Conservation (phyloP, 805 yeast species). For the Candida gorgasii region DNA sequence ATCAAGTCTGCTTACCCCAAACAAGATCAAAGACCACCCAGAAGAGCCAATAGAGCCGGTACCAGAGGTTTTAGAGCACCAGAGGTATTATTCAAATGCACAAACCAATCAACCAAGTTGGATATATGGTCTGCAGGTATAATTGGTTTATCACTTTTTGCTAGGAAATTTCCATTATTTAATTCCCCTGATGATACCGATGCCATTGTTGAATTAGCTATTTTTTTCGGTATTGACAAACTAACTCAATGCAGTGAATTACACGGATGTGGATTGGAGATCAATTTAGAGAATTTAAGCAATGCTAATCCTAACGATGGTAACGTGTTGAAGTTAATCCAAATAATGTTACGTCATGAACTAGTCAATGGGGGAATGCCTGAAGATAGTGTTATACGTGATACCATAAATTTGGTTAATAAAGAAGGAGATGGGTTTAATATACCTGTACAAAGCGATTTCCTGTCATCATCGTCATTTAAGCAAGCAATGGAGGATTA, state of each 20-base stretch:
- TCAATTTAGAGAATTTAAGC: slow-evolving; percentile 23
- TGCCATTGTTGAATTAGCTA: slow-evolving; percentile 81
- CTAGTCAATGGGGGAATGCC: slow-evolving; percentile 63
- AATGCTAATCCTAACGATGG: slow-evolving; percentile 24
- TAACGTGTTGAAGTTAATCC: slow-evolving; percentile 32
- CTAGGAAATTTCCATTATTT: slow-evolving; percentile 88
- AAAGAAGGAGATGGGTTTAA: slow-evolving; percentile 36
- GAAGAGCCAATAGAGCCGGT: slow-evolving; percentile 96
- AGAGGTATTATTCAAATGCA: slow-evolving; percentile 84
- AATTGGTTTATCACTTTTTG: slow-evolving; percentile 72
- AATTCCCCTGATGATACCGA: slow-evolving; percentile 93
- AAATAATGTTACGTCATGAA: slow-evolving; percentile 39
- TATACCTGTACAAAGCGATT: slow-evolving; percentile 20
- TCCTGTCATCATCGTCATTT: slow-evolving; percentile 5
- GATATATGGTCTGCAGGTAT: slow-evolving; percentile 96
- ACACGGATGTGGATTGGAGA: slow-evolving; percentile 87
- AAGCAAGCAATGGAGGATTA: slow-evolving; percentile 28
- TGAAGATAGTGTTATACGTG: slow-evolving; percentile 68
- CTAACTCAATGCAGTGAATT: slow-evolving; percentile 75
- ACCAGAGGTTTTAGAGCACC: slow-evolving; percentile 96
- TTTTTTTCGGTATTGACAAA: slow-evolving; percentile 72
- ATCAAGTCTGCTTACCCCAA: slow-evolving; percentile 67
- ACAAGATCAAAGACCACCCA: slow-evolving; percentile 82
- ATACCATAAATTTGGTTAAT: slow-evolving; percentile 54
- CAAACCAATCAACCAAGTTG: slow-evolving; percentile 75